These are phyloP conservation scores for Corchorus olitorius DNA, from an alignment of 345 rosid species.

Conservation along the genomic window DNA sequence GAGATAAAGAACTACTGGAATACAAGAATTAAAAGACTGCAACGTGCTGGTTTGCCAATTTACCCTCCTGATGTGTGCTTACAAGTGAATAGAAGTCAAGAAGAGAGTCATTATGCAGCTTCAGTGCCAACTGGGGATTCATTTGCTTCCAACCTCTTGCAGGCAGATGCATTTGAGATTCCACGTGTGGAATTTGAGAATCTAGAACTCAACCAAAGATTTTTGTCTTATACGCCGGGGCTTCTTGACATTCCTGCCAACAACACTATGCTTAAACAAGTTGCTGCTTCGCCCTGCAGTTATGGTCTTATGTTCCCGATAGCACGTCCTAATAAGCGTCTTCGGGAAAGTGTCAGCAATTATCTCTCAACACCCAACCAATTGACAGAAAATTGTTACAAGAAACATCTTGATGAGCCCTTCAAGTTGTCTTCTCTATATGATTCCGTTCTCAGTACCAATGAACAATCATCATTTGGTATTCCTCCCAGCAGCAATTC, in stretches of 20 bases:
- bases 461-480: conserved; percentile 31
- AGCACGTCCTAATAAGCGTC: conserved; percentile 40
- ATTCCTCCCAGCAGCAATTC: conserved; percentile 39
- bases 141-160: conserved; percentile 37
- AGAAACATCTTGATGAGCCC: conserved; percentile 24
- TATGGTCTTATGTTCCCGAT: conserved; percentile 33
- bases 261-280: conserved; percentile 30
- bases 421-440: conserved; percentile 24
- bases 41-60: conserved; percentile 65
- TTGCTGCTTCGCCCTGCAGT: conserved; percentile 27
- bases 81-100: conserved; percentile 43
- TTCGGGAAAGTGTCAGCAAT: conserved; percentile 30
- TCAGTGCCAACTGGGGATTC: conserved; percentile 31
- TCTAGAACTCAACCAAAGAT: conserved; percentile 38
- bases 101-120: conserved; percentile 28
- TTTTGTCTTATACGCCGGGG: conserved; percentile 33
- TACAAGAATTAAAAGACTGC: conserved; percentile 64
- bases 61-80: conserved; percentile 58
- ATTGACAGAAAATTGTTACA: conserved; percentile 26
- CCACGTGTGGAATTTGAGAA: conserved; percentile 50
- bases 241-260: conserved; percentile 37
- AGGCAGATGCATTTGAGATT: conserved; percentile 42
- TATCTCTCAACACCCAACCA: conserved; percentile 35
- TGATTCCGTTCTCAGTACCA: conserved; percentile 23
- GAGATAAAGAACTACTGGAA: conserved; percentile 83